Conservation (phyloP, 768 basidiomycete species). For the Gelatoporia subvermispora region DNA sequence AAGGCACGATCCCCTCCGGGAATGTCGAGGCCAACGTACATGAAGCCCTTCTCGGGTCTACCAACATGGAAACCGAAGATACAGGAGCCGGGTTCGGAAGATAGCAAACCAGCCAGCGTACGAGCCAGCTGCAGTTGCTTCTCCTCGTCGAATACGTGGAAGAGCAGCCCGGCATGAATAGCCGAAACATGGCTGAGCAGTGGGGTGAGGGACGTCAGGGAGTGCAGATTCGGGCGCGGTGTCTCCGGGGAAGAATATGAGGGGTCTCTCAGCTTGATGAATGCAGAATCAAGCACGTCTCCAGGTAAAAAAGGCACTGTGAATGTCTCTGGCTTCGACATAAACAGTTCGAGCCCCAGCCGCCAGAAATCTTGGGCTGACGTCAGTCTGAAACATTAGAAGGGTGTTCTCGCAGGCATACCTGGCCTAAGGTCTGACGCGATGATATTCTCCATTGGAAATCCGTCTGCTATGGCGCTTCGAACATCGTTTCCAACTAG, state of each 20-base stretch:
- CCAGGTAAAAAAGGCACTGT: constrained; percentile 53
- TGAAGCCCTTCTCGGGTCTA: constrained; percentile 25
- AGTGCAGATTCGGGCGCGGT: constrained; percentile 20
- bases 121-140: constrained; percentile 36
- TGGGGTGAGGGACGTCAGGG: constrained; percentile 37
- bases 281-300: constrained; percentile 43
- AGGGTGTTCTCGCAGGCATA: constrained; percentile 8
- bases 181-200: constrained; percentile 42
- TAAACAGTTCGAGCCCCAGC: constrained; percentile 57
- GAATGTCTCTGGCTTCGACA: constrained; percentile 44
- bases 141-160: constrained; percentile 43
- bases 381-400: too few species aligned
- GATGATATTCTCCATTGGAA: constrained; percentile 33
- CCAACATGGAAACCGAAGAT: constrained; percentile 39
- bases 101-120: constrained; percentile 34
- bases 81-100: constrained; percentile 35
- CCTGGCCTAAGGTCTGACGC: constrained; percentile 35
- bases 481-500: constrained; percentile 40
- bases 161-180: constrained; percentile 48
- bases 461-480: constrained; percentile 38
- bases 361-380: constrained; percentile 52
- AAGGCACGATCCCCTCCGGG: too few species aligned
- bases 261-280: constrained; percentile 26
- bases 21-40: too few species aligned
- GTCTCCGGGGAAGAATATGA: neutral